Conservation (phyloP, 176 grass and related monocot genomes). For the Secale cereale region DNA sequence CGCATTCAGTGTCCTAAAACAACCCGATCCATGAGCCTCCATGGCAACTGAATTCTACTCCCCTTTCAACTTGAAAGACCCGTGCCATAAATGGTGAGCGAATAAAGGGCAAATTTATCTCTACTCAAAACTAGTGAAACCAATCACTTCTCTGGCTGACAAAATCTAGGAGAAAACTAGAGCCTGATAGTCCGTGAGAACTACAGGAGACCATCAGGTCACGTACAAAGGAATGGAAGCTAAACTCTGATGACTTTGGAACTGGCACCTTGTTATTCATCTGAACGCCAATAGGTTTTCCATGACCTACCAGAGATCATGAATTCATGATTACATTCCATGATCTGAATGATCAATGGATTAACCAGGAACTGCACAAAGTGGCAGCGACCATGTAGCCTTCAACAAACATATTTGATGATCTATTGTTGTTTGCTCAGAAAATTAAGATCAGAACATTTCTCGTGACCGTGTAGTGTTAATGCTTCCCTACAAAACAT, state of each 20-base stretch:
- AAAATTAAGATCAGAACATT: neutral
- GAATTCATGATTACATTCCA: neutral
- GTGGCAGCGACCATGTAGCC: no score
- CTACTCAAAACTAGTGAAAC: constrained; percentile 6
- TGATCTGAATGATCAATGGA: neutral
- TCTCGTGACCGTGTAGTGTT: neutral
- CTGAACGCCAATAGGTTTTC: neutral
- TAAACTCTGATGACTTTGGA: neutral
- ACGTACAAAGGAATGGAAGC: neutral
- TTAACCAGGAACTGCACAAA: neutral
- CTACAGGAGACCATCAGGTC: neutral
- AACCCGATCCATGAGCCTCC: neutral
- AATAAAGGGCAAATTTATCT: constrained; percentile 15
- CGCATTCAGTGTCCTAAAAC: constrained; percentile 23
- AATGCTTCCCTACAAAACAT: neutral
- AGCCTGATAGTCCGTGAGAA: constrained; percentile 3
- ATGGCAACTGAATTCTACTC: neutral
- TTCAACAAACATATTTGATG: neutral
- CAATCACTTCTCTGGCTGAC: constrained; percentile 16
- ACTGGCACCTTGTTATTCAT: neutral
- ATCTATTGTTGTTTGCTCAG: neutral
- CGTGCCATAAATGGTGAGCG: neutral
- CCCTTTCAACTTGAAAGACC: constrained; percentile 3
- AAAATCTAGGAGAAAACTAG: constrained; percentile 22
- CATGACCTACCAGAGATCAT: constrained; percentile 9